Evolutionary conservation across 371 early-diverging fungal species (phyloP).

Genomic region (Smittium culicis): DNA sequence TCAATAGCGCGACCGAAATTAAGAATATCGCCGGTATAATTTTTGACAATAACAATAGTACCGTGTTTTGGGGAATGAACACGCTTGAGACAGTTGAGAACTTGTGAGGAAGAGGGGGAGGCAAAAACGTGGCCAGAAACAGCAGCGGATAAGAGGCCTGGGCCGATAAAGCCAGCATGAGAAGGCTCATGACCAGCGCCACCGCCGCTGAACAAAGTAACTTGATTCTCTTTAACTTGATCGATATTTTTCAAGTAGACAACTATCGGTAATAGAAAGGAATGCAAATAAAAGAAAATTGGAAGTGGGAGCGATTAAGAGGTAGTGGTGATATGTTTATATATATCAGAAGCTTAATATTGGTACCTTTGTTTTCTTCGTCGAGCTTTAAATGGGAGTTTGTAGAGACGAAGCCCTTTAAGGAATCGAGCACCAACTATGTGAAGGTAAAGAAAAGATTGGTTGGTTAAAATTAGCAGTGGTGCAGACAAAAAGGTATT

Average conservation of each 20-base stretch:
- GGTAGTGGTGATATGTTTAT: neutral
- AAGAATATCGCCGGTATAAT: slow-evolving; percentile 70
- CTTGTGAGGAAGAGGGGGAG: slow-evolving; percentile 59
- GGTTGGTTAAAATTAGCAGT: neutral
- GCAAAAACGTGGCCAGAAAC: slow-evolving; percentile 77
- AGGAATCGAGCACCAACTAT: slow-evolving; percentile 37
- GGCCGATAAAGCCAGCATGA: slow-evolving; percentile 60
- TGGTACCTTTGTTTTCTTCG: slow-evolving; percentile 23
- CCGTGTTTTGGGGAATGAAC: slow-evolving; percentile 46
- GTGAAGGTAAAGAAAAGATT: neutral
- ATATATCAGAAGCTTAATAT: neutral
- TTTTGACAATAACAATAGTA: slow-evolving; percentile 61
- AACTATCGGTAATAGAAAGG: slow-evolving; percentile 19
- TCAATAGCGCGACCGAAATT: slow-evolving; percentile 72
- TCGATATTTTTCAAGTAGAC: slow-evolving; percentile 40
- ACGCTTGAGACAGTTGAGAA: slow-evolving; percentile 49
- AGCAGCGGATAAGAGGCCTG: slow-evolving; percentile 54
- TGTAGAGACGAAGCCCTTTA: slow-evolving; percentile 31
- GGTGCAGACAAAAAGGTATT: neutral
- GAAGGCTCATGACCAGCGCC: slow-evolving; percentile 77
- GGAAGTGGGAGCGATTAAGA: slow-evolving; percentile 8
- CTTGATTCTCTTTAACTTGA: slow-evolving; percentile 39
- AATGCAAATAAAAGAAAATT: slow-evolving; percentile 14
- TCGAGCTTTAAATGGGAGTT: slow-evolving; percentile 36
- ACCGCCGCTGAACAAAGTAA: slow-evolving; percentile 66